Base-by-base conservation (phyloP, 768 basidiomycete species). In the Rubroboletus pulcherrimus region DNA sequence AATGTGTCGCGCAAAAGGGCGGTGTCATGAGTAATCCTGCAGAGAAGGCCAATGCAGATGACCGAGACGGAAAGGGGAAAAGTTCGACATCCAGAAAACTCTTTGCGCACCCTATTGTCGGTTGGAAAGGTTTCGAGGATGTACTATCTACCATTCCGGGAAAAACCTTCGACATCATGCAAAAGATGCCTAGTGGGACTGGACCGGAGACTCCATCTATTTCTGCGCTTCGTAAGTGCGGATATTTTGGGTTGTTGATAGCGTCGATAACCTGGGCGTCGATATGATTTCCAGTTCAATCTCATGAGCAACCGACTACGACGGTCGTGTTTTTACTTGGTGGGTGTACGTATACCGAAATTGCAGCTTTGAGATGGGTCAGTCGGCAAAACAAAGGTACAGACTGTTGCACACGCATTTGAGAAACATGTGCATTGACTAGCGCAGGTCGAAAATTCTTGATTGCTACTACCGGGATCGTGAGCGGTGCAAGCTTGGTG, bases 41-140 rank as follows among this genome's bases (percentile, higher is more conserved):
- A 24, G 68, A 83, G 64, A 86, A 78, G 68, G 82, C 58, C 46
- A 72, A 69, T 51, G 66, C 63, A 41, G 76, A 75, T 39, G 75
- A 72, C 51, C 66, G 66, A 29, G 73, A 68, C n/a, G 74, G 69
- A 21, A 74, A 69, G 55, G 73, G 73, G 43, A 76, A 73, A 51
- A 75, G 71, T 43, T 53, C 64, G 14, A 54, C 70, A n/a, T 61
- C 70, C 26, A 76, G 74, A 50, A 86, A 84, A 68, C 78, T 89
- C 39, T 87, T 85, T 66, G 93, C 94, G 1, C 94, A 97, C 71
- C 89, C 93, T 2, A 89, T 99, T 55, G 83, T 89, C 9, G 96
- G 96, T 3, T 99, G 96, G 95, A 96, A 91, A 71, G 96, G 94
- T 24, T 93, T 99, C 66, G 97, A 98, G 71, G 96, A 98, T 64